These are phyloP conservation scores for Syzygium oleosum DNA, from an alignment of 345 rosid species.

Conservation along the genomic window DNA sequence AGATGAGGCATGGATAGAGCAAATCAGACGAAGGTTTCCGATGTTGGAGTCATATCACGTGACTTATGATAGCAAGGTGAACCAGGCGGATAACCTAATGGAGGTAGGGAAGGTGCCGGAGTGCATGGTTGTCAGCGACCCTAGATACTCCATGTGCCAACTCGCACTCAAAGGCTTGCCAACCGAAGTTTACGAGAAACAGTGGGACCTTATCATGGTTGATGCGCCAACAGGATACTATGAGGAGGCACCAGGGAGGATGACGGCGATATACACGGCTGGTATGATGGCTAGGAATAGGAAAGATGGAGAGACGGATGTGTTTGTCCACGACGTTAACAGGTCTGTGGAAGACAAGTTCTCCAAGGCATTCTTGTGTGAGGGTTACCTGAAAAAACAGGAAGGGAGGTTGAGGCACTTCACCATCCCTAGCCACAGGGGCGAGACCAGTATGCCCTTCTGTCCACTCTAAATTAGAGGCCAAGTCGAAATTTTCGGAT, in stretches of 20 bases:
- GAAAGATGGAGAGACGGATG: constrained; percentile 62
- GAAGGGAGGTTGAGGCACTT: constrained; percentile 82
- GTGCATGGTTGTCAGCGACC: constrained; percentile 60
- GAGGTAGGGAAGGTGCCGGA: constrained; percentile 67
- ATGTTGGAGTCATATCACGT: constrained; percentile 71
- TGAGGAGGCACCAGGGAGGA: constrained; percentile 83
- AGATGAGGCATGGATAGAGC: constrained; percentile 78
- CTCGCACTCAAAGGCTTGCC: constrained; percentile 84
- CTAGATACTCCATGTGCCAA: constrained; percentile 65
- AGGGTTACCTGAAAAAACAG: constrained; percentile 64
- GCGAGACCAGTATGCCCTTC: constrained; percentile 37
- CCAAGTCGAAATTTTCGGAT: neutral
- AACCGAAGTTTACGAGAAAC: constrained; percentile 51
- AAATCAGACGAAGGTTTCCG: constrained; percentile 54
- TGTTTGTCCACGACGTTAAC: constrained; percentile 85
- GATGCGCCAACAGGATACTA: constrained; percentile 82
- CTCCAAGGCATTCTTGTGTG: constrained; percentile 66
- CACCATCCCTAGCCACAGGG: constrained; percentile 63
- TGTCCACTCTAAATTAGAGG: constrained; percentile 30
- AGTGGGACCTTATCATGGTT: constrained; percentile 88
- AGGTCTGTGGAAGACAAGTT: constrained; percentile 67
- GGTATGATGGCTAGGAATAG: constrained; percentile 87
- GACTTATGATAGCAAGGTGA: constrained; percentile 65
- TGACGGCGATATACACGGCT: constrained; percentile 75
- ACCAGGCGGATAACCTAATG: constrained; percentile 53